Base-by-base conservation (phyloP, 2,329 filamentous ascomycete species). In the Aureobasidium sp. region DNA sequence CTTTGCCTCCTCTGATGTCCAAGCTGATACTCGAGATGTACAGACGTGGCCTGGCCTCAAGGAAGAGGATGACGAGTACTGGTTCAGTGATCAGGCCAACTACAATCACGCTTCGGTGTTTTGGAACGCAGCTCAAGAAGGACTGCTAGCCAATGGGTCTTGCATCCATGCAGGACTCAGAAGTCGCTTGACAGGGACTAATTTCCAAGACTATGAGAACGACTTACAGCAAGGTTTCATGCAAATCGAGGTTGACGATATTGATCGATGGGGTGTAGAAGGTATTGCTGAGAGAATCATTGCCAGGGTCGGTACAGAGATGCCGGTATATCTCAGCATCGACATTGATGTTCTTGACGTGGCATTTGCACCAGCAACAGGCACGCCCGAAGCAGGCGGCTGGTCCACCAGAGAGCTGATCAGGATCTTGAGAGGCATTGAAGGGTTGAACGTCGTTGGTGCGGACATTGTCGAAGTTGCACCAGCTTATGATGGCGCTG, bases 101-200 rank as follows among this genome's bases (percentile, higher is more conserved):
- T 93, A 94, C 78, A 96, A 87, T 70, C 91, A 96, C 74, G 91
- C 91, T 3, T 89, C 84, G 66, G 93, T 96, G 86, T 96, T 96
- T 80, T 93, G 90, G 87, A 83, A 93, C 67, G 91, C 91, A 7
- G 86, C 87, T 52, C 85, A 86, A 39, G 91, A 96, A 73, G 89
- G 89, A 0, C 77, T 96, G 25, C 86, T 95, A 62, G 81, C 84
- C 64, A 91, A 93, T 73, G 77, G 80, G 12, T 87, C 84, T 0
- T 89, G 85, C 25, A 89, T 94, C 6, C 91, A 96, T 73, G 91
- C 89, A 0, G 91, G 91, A 1, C 78, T 96, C 55, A 85, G 91
- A 51, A 95, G 90, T n/a, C 51, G 0, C 81, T 90, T 1, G 79
- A 96, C 7, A 2, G 36, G 51, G 9, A 85, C 84, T 0, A 87